Conservation (phyloP, 2,329 filamentous ascomycete species). For the Cercospora sp. region DNA sequence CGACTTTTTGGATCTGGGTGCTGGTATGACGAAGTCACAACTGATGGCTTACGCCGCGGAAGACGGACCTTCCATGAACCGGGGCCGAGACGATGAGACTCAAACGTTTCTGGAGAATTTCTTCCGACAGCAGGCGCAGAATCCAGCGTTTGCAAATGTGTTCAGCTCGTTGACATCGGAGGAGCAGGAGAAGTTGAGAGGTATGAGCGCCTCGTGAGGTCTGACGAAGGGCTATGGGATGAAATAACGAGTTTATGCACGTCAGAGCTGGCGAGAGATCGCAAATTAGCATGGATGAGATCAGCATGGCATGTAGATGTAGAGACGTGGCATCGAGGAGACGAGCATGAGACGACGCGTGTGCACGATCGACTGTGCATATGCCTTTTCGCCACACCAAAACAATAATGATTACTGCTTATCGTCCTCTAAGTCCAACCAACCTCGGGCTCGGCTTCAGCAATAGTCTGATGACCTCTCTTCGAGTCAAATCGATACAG, state of each 20-base stretch:
- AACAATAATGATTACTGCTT: neutral
- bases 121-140: conserved; percentile 62
- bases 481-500: too few relatives aligned
- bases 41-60: conserved; percentile 74
- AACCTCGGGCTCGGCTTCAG: neutral
- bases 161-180: conserved; percentile 56
- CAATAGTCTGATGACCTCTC: too few relatives aligned
- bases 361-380: neutral
- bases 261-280: neutral
- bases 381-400: neutral
- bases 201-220: conserved; percentile 30
- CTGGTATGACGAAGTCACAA: conserved; percentile 59
- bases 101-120: conserved; percentile 81
- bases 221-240: neutral
- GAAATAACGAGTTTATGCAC: neutral
- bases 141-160: conserved; percentile 56
- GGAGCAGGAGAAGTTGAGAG: conserved; percentile 56
- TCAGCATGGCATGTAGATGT: neutral
- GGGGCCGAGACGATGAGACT: conserved; percentile 85
- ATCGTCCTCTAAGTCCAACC: neutral
- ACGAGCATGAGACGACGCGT: neutral
- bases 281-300: neutral
- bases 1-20: conserved; percentile 69
- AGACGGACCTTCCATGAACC: conserved; percentile 50
- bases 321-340: neutral